Percentiles rank a stretch among this genome's conserved stretches.
Conservation (phyloP, 2,329 filamentous ascomycete species). For the Cytospora piceicola region DNA sequence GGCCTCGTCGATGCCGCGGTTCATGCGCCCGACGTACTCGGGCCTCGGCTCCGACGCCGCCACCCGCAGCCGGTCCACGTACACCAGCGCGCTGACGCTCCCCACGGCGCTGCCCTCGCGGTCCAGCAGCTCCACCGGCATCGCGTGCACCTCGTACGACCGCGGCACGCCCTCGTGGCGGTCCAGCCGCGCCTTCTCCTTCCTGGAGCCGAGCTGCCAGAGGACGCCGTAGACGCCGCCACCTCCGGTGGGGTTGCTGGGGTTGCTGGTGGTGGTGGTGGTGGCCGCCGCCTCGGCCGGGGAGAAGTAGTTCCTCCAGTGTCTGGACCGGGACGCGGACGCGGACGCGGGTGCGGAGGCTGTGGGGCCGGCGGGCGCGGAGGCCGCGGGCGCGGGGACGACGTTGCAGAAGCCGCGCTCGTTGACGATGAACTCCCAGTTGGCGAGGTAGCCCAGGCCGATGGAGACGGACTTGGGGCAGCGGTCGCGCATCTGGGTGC, state of each 20-base stretch:
- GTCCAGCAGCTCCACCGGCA: conserved; percentile 45
- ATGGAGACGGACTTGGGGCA: conserved; percentile 48
- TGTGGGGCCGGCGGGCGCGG: too few relatives aligned
- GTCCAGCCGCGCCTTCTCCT: conserved; percentile 56
- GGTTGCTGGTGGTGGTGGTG: neutral
- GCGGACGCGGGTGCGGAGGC: too few relatives aligned
- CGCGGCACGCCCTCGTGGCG: conserved; percentile 62
- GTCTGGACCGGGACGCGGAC: too few relatives aligned
- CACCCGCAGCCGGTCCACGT: conserved; percentile 54
- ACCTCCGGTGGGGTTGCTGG: neutral
- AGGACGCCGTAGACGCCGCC: conserved; percentile 59
- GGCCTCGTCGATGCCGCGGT: conserved; percentile 64
- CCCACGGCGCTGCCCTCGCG: neutral
- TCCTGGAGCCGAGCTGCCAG: conserved; percentile 52
- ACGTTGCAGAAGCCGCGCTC: conserved; percentile 52
- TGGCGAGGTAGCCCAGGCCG: conserved; percentile 44
- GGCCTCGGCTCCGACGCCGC: conserved; percentile 44
- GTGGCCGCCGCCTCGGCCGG: neutral
- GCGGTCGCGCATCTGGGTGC: conserved; percentile 49
- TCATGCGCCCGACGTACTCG: conserved; percentile 68
- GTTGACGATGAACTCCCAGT: conserved; percentile 52
- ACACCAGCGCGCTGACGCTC: conserved; percentile 54
- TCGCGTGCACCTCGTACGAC: conserved; percentile 60
- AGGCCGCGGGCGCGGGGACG: conserved; percentile 30
- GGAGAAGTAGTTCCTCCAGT: too few relatives aligned